Evolutionary conservation across 2,329 filamentous ascomycete genomes (phyloP).

Genomic region (Talaromyces albobiverticillius): DNA sequence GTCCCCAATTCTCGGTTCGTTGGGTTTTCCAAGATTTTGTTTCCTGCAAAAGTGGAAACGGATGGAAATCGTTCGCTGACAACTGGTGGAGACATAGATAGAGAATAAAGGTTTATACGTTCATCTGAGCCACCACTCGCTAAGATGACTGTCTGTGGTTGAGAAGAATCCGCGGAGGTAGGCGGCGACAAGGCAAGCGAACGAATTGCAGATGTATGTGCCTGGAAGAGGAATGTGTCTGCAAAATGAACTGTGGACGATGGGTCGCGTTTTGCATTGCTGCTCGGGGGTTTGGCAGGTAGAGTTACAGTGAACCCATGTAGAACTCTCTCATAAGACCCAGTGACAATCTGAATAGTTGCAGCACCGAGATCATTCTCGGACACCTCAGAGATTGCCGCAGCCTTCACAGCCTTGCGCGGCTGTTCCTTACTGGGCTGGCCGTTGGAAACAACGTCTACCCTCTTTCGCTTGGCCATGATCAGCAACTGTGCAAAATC

Average conservation of each 20-base stretch:
- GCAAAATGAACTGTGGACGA: conserved; percentile 62
- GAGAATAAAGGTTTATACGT: conserved; percentile 88
- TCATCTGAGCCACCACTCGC: conserved; percentile 92
- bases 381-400: conserved; percentile 20
- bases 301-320: conserved; percentile 85
- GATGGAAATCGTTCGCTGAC: conserved; percentile 55
- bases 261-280: conserved; percentile 13
- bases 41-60: conserved; percentile 66
- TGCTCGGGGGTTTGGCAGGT: conserved; percentile 18
- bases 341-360: conserved; percentile 84
- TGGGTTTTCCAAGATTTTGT: conserved; percentile 76
- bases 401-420: conserved; percentile 34
- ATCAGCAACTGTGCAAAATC: neutral
- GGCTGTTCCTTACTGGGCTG: conserved; percentile 21
- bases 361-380: conserved; percentile 34
- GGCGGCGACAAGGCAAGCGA: conserved; percentile 82
- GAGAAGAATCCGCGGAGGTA: conserved; percentile 52
- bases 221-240: conserved; percentile 94
- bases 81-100: conserved; percentile 68
- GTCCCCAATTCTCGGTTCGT: conserved; percentile 86
- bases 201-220: conserved; percentile 84
- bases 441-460: conserved; percentile 27
- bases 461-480: conserved; percentile 49
- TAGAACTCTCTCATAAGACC: conserved; percentile 89
- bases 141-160: conserved; percentile 79